Evolutionary conservation across 495 filamentous ascomycete species (phyloP), one percentile per base, ranked within the genome.

Genomic region (Chaetomium fimeti): DNA sequence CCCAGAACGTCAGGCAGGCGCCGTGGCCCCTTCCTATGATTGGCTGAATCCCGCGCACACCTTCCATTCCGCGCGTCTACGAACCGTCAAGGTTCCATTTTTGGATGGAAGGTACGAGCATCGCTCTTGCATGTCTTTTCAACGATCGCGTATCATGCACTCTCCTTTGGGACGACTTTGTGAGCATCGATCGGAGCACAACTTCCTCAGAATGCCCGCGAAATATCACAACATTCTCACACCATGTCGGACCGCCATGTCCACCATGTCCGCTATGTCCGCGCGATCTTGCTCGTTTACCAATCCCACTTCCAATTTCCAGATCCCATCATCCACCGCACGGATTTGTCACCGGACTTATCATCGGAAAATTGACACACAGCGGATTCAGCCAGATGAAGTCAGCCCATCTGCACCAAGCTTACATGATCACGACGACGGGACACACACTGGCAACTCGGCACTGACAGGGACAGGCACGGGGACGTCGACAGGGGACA

Each of bases 191-290:
- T 12, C 24, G 24, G 3, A 5, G 24, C 49, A 28, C 7, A 12
- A 28, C 13, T 16, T 42, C 18, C n/a, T 15, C 22, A 36, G 32
- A 27, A 45, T 40, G 36, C 12, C 2, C 12, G 27, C 53, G 57
- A 56, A 69, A 74, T 70, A 75, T 73, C 62, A 66, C 72, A 70
- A 69, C 71, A 75, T 73, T 73, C 72, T 75, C 24, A 68, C 69
- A 72, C 71, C 69, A 73, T 70, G 28, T 15, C 32, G n/a, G n/a
- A n/a, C n/a, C 60, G 7, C 8, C 32, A 36, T 36, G 32, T 9
- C 32, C 12, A 9, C 29, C 29, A 32, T 32, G 29, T 3, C 3
- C 7, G 29, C 29, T 7, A n/a, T n/a, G n/a, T n/a, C n/a, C n/a
- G n/a, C 29, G 29, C 32, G 32, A 9, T 36, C 32, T 36, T 36